These are phyloP conservation scores for Camelina sativa DNA, from an alignment of 345 rosid genomes.

Conservation along the genomic window DNA sequence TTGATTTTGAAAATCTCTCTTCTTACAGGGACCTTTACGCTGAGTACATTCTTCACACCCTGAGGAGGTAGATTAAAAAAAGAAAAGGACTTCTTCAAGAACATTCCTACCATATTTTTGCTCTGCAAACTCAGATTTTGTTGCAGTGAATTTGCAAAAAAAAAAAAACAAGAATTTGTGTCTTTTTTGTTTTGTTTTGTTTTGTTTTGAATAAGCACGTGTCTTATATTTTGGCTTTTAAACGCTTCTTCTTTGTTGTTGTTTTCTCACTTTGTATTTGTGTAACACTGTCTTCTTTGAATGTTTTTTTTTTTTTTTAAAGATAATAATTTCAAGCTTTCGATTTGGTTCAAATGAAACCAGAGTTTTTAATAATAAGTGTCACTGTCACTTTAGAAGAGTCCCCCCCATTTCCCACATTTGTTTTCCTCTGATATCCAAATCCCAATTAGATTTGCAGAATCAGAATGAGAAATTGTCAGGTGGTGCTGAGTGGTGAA, in stretches of 20 bases:
- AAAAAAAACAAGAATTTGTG: slow-evolving; percentile 13
- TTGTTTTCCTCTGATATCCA: slow-evolving; percentile 22
- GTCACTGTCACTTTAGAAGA: slow-evolving; percentile 30
- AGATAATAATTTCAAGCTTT: neutral
- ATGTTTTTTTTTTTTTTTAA: neutral
- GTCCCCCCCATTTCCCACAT: neutral
- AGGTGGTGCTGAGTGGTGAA: slow-evolving; percentile 19
- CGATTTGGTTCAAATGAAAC: slow-evolving; percentile 36
- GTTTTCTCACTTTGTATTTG: slow-evolving; percentile 15
- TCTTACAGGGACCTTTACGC: slow-evolving; percentile 89
- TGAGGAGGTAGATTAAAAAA: slow-evolving; percentile 57
- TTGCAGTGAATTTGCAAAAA: slow-evolving; percentile 15
- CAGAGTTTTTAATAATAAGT: slow-evolving; percentile 1
- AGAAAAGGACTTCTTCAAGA: neutral
- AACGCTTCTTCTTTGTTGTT: neutral
- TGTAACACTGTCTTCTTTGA: slow-evolving; percentile 6
- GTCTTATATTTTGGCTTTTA: slow-evolving; percentile 19
- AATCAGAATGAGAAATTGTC: slow-evolving; percentile 37
- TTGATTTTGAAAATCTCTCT: slow-evolving; percentile 12
- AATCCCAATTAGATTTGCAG: slow-evolving; percentile 35
- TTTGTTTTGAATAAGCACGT: slow-evolving; percentile 38
- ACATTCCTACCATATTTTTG: slow-evolving; percentile 33
- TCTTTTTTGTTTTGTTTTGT: slow-evolving; percentile 15
- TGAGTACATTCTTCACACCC: slow-evolving; percentile 74
- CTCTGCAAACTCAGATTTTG: slow-evolving; percentile 36